phyloP scores from a whole-genome alignment of 192 early-diverging fungal genomes.

The Podila minutissima region DNA sequence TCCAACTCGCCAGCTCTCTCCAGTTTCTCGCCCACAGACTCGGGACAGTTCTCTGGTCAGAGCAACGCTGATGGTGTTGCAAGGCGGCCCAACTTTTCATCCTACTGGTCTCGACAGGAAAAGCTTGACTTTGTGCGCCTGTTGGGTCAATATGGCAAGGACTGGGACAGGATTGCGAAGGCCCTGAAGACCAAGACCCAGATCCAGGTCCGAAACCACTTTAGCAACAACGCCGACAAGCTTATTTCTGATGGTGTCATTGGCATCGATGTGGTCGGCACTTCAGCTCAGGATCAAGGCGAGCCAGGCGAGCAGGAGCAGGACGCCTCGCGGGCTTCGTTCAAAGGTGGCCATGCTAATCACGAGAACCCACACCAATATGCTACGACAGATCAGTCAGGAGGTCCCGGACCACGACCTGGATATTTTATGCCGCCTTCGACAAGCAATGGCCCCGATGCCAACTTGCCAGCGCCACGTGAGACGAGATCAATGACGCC shows the following conservation, averaged over 20 bases:
- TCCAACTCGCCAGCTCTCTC: conserved; percentile 9
- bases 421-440: conserved; percentile 25
- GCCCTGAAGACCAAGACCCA: conserved; percentile 80
- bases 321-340: too few relatives aligned
- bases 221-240: conserved; percentile 65
- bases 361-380: background rate
- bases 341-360: background rate
- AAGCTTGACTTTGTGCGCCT: conserved; percentile 75
- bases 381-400: background rate
- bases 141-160: conserved; percentile 68
- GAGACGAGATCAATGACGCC: conserved; percentile 10
- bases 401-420: conserved; percentile 8
- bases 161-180: conserved; percentile 83
- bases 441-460: background rate
- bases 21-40: conserved; percentile 4
- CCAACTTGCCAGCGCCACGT: background rate
- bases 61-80: conserved; percentile 13
- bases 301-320: background rate
- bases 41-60: conserved; percentile 4
- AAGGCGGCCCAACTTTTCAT: conserved; percentile 64
- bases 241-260: conserved; percentile 24
- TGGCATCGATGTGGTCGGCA: conserved; percentile 5
- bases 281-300: background rate
- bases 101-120: conserved; percentile 92
- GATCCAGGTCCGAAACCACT: conserved; percentile 88